Percentiles rank a stretch among this genome's conserved stretches.
phyloP scores from a whole-genome alignment of 345 rosid genomes.

The Aegle marmelos region DNA sequence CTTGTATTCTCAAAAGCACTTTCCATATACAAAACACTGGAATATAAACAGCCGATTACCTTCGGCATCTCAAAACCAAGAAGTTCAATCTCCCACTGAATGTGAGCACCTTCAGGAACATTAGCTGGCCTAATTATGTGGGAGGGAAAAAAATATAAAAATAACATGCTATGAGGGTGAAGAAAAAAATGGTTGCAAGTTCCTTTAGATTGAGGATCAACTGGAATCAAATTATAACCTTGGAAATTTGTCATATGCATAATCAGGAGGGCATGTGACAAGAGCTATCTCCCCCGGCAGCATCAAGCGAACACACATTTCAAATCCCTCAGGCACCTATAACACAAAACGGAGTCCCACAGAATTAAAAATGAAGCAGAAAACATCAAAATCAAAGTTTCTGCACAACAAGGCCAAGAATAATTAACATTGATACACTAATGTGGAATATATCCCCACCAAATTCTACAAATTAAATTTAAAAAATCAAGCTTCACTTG shows the following conservation, averaged over 20 bases:
- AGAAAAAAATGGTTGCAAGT: background rate
- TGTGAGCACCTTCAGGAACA: slow-evolving; percentile 88
- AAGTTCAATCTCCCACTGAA: slow-evolving; percentile 96
- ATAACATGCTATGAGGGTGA: background rate
- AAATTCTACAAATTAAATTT: background rate
- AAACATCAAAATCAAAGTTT: background rate
- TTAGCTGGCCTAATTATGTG: slow-evolving; percentile 56
- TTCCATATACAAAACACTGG: background rate
- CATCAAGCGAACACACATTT: slow-evolving; percentile 96
- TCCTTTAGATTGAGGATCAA: background rate
- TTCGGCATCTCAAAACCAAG: slow-evolving; percentile 91
- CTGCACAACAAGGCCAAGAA: background rate
- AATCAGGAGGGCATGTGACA: slow-evolving; percentile 95
- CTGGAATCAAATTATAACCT: slow-evolving; percentile 44
- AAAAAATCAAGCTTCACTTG: background rate
- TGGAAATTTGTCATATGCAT: slow-evolving; percentile 86
- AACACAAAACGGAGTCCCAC: background rate
- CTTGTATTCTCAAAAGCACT: background rate
- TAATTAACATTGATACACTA: background rate
- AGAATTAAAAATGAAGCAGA: background rate
- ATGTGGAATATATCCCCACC: background rate
- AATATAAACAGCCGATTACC: slow-evolving; percentile 38
- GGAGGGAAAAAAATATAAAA: slow-evolving; percentile 9
- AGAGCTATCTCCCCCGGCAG: slow-evolving; percentile 89
- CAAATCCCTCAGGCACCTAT: slow-evolving; percentile 97